A percentile compares a stretch with the other conserved stretches of the same genome.
phyloP scores from a whole-genome alignment of 1,284 basidiomycete genomes.

The Cronartium quercuum region DNA sequence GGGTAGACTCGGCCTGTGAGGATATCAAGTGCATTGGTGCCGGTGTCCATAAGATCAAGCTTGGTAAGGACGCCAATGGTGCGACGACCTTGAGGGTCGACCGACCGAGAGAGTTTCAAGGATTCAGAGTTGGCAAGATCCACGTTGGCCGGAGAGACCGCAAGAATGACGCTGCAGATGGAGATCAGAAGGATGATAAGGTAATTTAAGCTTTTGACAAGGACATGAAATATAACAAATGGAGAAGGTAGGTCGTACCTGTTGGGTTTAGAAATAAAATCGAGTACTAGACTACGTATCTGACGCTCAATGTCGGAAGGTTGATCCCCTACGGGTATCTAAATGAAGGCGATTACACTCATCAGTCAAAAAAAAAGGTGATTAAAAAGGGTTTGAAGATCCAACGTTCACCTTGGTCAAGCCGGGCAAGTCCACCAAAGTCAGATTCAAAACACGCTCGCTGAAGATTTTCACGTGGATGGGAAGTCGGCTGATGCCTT shows the following conservation, averaged over 20 bases:
- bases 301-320: slow-evolving; percentile 88
- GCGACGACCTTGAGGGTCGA: slow-evolving; percentile 89
- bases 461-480: slow-evolving; percentile 93
- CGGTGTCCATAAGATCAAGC: slow-evolving; percentile 97
- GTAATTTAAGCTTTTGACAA: neutral
- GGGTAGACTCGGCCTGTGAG: slow-evolving; percentile 94
- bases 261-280: slow-evolving; percentile 95
- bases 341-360: slow-evolving; percentile 1
- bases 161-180: slow-evolving; percentile 73
- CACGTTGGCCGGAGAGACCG: slow-evolving; percentile 93
- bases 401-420: slow-evolving; percentile 70
- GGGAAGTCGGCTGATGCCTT: slow-evolving; percentile 91
- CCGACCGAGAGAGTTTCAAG: slow-evolving; percentile 86
- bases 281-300: slow-evolving; percentile 84
- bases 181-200: neutral
- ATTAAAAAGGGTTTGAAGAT: neutral
- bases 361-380: neutral
- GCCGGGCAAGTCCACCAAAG: slow-evolving; percentile 90
- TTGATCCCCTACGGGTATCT: slow-evolving; percentile 76
- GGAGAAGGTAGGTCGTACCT: slow-evolving; percentile 57
- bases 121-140: slow-evolving; percentile 98
- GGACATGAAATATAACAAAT: neutral
- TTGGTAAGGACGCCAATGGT: slow-evolving; percentile 96
- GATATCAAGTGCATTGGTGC: slow-evolving; percentile 93
- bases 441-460: slow-evolving; percentile 88